phyloP scores from a whole-genome alignment of 352 stramenopile genomes.

The Phytophthora nicotianae region DNA sequence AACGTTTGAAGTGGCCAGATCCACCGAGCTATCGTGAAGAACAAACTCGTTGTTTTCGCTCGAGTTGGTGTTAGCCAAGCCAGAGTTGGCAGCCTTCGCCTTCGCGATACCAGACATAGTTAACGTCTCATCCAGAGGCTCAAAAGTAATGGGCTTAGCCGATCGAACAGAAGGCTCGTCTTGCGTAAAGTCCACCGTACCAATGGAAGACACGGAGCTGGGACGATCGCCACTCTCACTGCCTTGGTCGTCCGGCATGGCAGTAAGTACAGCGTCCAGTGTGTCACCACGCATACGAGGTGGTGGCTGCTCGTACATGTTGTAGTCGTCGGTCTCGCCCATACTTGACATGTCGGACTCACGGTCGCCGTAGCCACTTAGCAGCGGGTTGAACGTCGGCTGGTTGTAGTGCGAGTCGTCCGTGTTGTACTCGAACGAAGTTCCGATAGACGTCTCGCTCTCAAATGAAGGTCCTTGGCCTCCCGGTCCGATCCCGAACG shows the following conservation, averaged over 20 bases:
- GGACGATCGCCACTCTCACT: conserved; percentile 27
- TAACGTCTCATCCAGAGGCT: conserved; percentile 44
- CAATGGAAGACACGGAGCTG: conserved; percentile 55
- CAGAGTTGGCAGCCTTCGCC: conserved; percentile 4
- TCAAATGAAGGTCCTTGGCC: conserved; percentile 50
- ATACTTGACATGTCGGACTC: conserved; percentile 72
- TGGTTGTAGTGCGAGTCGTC: conserved; percentile 37
- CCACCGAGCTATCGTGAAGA: conserved; percentile 32
- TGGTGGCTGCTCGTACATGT: conserved; percentile 46
- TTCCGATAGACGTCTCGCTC: conserved; percentile 62
- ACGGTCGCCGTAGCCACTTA: conserved; percentile 47
- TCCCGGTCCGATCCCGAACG: conserved; percentile 42
- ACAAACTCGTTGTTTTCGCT: conserved; percentile 39
- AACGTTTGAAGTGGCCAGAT: conserved; percentile 29
- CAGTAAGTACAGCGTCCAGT: conserved; percentile 36
- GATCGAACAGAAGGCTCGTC: conserved; percentile 41
- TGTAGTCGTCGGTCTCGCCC: conserved; percentile 55
- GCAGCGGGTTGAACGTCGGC: conserved; percentile 43
- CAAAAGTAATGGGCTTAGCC: conserved; percentile 32
- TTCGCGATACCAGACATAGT: conserved; percentile 37
- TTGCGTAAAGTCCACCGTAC: conserved; percentile 61
- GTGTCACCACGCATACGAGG: conserved; percentile 36
- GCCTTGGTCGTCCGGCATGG: conserved; percentile 21
- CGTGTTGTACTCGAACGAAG: conserved; percentile 51
- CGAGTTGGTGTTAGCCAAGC: conserved; percentile 20